A percentile compares a stretch with the other conserved stretches of the same genome.
These are phyloP conservation scores for Phialemonium atrogriseum DNA, from an alignment of 2,329 filamentous ascomycete genomes.

Conservation along the genomic window DNA sequence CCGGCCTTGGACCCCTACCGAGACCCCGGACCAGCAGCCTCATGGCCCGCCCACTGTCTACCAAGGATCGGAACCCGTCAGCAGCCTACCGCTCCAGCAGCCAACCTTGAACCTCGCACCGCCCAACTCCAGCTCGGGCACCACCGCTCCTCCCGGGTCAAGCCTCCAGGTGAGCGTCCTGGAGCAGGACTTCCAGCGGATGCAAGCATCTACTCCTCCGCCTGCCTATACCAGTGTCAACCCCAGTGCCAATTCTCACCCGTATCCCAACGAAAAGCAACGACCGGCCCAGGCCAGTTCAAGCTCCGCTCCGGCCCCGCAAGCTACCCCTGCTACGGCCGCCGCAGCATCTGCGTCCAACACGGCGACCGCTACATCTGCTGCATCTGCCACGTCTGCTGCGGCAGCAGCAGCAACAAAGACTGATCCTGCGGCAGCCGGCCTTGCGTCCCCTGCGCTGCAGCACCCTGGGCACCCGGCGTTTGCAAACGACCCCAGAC, in stretches of 20 bases:
- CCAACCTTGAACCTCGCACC: constrained; percentile 33
- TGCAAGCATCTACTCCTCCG: constrained; percentile 77
- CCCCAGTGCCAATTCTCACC: constrained; percentile 43
- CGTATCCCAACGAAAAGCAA: constrained; percentile 77
- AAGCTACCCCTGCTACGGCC: constrained; percentile 5
- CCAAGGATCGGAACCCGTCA: constrained; percentile 70
- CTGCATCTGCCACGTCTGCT: constrained; percentile 7
- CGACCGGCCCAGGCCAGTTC: constrained; percentile 28
- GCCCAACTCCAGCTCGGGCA: constrained; percentile 23
- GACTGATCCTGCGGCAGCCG: constrained; percentile 2
- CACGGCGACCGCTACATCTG: constrained; percentile 8
- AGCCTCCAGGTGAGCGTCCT: constrained; percentile 59
- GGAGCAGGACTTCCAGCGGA: constrained; percentile 76
- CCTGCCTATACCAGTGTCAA: constrained; percentile 88
- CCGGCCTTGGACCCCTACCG: constrained; percentile 92
- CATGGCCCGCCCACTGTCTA: constrained; percentile 89
- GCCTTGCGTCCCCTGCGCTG: constrained; percentile 32
- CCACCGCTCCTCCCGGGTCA: constrained; percentile 16
- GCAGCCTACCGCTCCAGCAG: constrained; percentile 50
- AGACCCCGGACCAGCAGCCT: constrained; percentile 74
- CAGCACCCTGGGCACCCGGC: constrained; percentile 71
- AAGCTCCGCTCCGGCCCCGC: constrained; percentile 10
- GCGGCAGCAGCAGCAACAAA: constrained; percentile 12
- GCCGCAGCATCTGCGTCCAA: constrained; percentile 7
- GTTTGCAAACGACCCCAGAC: constrained; percentile 75